These are phyloP conservation scores for Clonostachys rhizophaga DNA, from an alignment of 2,329 filamentous ascomycete genomes.

Conservation along the genomic window DNA sequence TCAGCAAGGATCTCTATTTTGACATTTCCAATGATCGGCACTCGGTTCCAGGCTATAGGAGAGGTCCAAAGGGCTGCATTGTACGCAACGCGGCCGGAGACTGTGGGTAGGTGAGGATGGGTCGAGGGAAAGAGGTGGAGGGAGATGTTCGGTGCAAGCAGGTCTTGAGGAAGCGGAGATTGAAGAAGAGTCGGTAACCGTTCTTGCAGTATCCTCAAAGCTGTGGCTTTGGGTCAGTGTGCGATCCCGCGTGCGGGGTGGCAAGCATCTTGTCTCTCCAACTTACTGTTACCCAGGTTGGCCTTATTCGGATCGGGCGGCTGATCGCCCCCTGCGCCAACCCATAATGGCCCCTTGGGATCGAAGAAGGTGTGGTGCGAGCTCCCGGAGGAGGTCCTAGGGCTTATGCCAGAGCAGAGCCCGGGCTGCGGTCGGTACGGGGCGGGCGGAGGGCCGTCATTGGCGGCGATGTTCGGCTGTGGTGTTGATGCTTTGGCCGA, in stretches of 20 bases:
- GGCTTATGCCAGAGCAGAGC: background rate
- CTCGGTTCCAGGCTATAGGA: conserved; percentile 89
- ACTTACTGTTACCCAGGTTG: conserved; percentile 59
- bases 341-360: conserved; percentile 18
- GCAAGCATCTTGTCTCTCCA: background rate
- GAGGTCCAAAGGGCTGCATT: conserved; percentile 93
- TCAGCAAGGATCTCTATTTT: conserved; percentile 83
- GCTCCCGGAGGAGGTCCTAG: conserved; percentile 4
- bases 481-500: conserved; percentile 17
- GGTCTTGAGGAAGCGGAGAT: conserved; percentile 64
- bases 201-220: conserved; percentile 60
- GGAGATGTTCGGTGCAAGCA: conserved; percentile 71
- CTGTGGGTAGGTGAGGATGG: conserved; percentile 85
- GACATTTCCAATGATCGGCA: conserved; percentile 88
- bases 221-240: conserved; percentile 24
- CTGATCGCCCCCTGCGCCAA: conserved; percentile 19
- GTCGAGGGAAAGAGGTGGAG: conserved; percentile 70
- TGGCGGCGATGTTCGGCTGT: conserved; percentile 3
- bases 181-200: conserved; percentile 64
- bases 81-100: conserved; percentile 86
- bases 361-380: conserved; percentile 19
- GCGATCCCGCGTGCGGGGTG: conserved; percentile 3
- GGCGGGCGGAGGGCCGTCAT: conserved; percentile 1
- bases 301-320: conserved; percentile 51
- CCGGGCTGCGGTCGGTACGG: background rate